These are phyloP conservation scores for Periconia sp. DNA, from an alignment of 2,329 filamentous ascomycete species.

Conservation along the genomic window DNA sequence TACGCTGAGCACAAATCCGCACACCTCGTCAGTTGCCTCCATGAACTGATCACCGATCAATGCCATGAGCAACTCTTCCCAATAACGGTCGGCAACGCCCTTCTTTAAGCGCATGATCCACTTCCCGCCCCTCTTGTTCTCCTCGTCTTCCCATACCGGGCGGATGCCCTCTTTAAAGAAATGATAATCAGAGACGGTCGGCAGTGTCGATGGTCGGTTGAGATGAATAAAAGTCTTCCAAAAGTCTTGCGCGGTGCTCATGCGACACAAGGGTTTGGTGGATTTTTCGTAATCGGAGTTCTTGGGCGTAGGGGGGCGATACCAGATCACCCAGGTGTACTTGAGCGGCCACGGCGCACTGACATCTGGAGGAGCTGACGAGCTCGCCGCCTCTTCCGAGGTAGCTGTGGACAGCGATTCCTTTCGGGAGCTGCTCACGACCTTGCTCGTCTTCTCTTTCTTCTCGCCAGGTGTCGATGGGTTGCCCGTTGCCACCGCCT, in stretches of 20 bases:
- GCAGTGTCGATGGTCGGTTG: conserved; percentile 83
- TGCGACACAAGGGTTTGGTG: conserved; percentile 79
- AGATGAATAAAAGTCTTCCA: conserved; percentile 87
- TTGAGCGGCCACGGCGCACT: conserved; percentile 62
- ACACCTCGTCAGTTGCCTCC: conserved; percentile 91
- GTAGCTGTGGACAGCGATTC: conserved; percentile 30
- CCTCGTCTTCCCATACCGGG: conserved; percentile 97
- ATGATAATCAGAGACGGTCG: conserved; percentile 95
- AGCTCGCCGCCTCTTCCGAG: conserved; percentile 43
- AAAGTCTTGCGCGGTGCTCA: conserved; percentile 85
- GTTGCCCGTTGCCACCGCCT: conserved; percentile 56
- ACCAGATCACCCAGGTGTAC: conserved; percentile 95
- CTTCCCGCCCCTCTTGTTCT: conserved; percentile 94
- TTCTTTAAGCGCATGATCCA: conserved; percentile 98
- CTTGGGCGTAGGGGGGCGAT: conserved; percentile 93
- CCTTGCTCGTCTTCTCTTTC: conserved; percentile 45
- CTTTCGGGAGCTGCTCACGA: conserved; percentile 38
- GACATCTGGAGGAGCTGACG: conserved; percentile 40
- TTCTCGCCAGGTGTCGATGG: conserved; percentile 65
- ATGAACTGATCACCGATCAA: conserved; percentile 93
- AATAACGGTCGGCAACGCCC: conserved; percentile 93
- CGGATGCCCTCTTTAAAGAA: conserved; percentile 96
- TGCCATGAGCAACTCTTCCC: conserved; percentile 90
- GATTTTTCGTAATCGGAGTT: conserved; percentile 99
- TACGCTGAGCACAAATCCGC: conserved; percentile 90